Evolutionary conservation across 345 rosid genomes (phyloP), one percentile per base, ranked within the genome.

Genomic region (Populus pruinosa): DNA sequence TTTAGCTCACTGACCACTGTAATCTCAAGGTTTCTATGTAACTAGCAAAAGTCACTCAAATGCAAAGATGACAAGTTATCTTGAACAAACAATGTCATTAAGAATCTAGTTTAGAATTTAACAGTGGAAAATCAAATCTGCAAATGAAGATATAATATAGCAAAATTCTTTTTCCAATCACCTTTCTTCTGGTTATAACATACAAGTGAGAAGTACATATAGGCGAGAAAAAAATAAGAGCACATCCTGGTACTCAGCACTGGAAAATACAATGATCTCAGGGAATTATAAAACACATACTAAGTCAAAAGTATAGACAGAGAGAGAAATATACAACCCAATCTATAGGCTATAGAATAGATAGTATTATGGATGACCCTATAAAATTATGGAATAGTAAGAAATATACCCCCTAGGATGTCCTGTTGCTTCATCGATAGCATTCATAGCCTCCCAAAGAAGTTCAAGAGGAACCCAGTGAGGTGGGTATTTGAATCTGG

Each of bases 401-500:
- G 75, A 67, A 81, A 21, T 78, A 50, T 86, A 95, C 98, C 98
- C 98, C 84, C 97, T 91, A 23, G 2, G 82, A 71, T 89, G 89
- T 66, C 93, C 91, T n/a, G 95, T 93, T 85, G 83, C 83, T 76
- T 63, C 87, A 83, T 90, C 97, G 80, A 87, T 72, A 16, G 72
- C 89, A 76, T 90, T 79, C 99, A 95, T 91, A 67, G 98, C 97
- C 77, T 93, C 92, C 99, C 99, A 95, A 71, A 95, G 99, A 83
- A 95, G 96, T 31, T 67, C 77, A 77, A 95, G 83, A 41, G 99
- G 99, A 85, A 95, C 92, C 99, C 99, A 95, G 29, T 91, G 99
- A 43, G 99, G 98, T 81, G 99, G 98, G 89, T 93, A 95, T 88
- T 93, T 93, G 78, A 91, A 95, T 70, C 98, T 94, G 61, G 99